phyloP scores from a whole-genome alignment of 805 yeast genomes.

The Yarrowia alimentaria region DNA sequence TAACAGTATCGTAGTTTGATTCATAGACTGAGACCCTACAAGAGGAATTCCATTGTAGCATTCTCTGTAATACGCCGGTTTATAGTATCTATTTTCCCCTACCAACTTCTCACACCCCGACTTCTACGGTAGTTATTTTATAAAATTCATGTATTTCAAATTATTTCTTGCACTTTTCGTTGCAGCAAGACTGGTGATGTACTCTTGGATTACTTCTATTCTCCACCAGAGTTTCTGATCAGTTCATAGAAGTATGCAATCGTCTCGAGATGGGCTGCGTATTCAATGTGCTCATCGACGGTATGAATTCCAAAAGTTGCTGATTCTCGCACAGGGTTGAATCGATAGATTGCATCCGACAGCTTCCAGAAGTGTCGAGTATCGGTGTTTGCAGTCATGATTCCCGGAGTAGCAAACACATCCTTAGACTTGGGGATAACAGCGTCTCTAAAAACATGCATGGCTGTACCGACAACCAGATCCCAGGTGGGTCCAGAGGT shows the following conservation, averaged over 20 bases:
- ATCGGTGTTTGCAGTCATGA: slow-evolving; percentile 69
- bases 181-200: no score
- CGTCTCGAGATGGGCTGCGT: slow-evolving; percentile 52
- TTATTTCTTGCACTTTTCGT: background rate
- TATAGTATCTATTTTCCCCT: no score
- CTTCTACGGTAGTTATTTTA: no score
- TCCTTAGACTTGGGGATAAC: slow-evolving; percentile 39
- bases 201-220: background rate
- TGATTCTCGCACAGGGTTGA: slow-evolving; percentile 44
- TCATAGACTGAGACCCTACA: no score
- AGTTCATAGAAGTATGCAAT: slow-evolving; percentile 40
- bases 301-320: slow-evolving; percentile 50
- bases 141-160: background rate
- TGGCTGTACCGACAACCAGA: slow-evolving; percentile 56
- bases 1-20: no score
- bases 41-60: no score
- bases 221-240: slow-evolving; percentile 33
- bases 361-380: slow-evolving; percentile 63
- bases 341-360: slow-evolving; percentile 58
- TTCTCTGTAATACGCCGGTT: no score
- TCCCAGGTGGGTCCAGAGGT: slow-evolving; percentile 45
- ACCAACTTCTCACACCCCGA: no score
- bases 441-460: slow-evolving; percentile 57
- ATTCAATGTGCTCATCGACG: slow-evolving; percentile 56
- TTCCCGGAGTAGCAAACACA: slow-evolving; percentile 52